Conservation (phyloP, 176 grass and related monocot genomes). For the Dactylis glomerata region DNA sequence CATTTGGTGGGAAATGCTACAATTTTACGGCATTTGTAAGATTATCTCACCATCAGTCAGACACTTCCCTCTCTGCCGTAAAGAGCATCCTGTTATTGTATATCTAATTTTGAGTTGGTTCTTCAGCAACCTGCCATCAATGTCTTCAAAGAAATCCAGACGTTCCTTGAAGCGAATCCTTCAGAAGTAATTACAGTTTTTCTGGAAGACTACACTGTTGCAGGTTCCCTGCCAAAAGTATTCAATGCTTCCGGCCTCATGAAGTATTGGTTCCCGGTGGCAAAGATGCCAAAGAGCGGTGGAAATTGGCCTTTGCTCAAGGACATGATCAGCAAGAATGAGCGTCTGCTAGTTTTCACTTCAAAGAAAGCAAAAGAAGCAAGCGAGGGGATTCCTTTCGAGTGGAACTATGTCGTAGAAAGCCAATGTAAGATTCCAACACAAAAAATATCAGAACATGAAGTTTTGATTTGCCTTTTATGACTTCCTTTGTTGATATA, state of each 20-base stretch:
- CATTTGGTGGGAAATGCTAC: conserved; percentile 53
- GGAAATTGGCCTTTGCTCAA: conserved; percentile 83
- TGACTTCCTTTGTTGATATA: not conserved
- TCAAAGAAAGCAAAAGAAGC: conserved; percentile 81
- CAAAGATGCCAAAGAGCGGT: conserved; percentile 78
- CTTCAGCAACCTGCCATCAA: conserved; percentile 82
- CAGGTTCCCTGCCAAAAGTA: conserved; percentile 66
- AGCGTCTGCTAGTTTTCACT: conserved; percentile 83
- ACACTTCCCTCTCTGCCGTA: not conserved
- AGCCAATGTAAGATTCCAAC: conserved; percentile 65
- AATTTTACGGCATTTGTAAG: conserved; percentile 82
- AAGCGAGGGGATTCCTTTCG: conserved; percentile 66
- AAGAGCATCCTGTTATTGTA: conserved; percentile 5
- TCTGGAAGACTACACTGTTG: conserved; percentile 79
- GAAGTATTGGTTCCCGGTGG: conserved; percentile 89
- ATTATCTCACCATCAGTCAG: not conserved
- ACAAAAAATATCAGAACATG: not conserved
- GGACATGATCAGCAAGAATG: conserved; percentile 76
- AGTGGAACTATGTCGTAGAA: conserved; percentile 85
- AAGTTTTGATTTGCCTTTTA: not conserved
- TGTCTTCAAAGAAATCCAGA: conserved; percentile 73
- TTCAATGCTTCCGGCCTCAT: conserved; percentile 78
- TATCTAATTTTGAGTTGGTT: conserved; percentile 22
- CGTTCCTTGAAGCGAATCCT: conserved; percentile 74
- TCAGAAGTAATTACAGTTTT: conserved; percentile 88